Conservation (phyloP, 2,329 filamentous ascomycete genomes). For the Diaporthe nobilis region DNA sequence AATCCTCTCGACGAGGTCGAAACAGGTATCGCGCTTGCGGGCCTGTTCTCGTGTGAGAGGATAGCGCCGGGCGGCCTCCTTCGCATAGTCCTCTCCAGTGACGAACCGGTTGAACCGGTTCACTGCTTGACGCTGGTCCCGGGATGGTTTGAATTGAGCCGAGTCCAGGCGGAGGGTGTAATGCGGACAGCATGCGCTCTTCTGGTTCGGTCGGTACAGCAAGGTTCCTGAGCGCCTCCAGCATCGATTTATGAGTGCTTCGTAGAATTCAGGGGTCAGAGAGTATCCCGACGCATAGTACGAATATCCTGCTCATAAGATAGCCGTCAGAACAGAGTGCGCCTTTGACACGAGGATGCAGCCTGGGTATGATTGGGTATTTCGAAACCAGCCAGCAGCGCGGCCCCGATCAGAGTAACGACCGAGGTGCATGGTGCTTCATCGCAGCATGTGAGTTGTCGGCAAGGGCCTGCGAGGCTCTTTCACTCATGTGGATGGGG, state of each 20-base stretch:
- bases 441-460: constrained; percentile 5
- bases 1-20: constrained; percentile 75
- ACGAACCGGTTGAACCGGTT: constrained; percentile 81
- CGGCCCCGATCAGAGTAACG: not conserved
- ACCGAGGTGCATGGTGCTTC: not conserved
- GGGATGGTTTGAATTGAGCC: constrained; percentile 73
- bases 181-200: constrained; percentile 89
- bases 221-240: constrained; percentile 82
- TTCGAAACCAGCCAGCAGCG: not conserved
- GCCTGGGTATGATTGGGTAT: not conserved
- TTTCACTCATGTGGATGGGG: constrained; percentile 27
- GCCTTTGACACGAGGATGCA: not conserved
- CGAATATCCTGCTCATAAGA: constrained; percentile 70
- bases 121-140: constrained; percentile 81
- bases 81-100: constrained; percentile 76
- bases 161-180: constrained; percentile 85
- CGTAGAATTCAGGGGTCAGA: constrained; percentile 77
- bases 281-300: constrained; percentile 77
- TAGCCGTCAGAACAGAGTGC: constrained; percentile 30
- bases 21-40: constrained; percentile 75
- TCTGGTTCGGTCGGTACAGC: constrained; percentile 84
- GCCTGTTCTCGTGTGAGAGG: constrained; percentile 77
- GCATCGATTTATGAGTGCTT: constrained; percentile 79
- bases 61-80: constrained; percentile 73
- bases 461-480: constrained; percentile 1